Base-by-base conservation (phyloP, 768 basidiomycete species). In the Coprinopsis strossmayeri region DNA sequence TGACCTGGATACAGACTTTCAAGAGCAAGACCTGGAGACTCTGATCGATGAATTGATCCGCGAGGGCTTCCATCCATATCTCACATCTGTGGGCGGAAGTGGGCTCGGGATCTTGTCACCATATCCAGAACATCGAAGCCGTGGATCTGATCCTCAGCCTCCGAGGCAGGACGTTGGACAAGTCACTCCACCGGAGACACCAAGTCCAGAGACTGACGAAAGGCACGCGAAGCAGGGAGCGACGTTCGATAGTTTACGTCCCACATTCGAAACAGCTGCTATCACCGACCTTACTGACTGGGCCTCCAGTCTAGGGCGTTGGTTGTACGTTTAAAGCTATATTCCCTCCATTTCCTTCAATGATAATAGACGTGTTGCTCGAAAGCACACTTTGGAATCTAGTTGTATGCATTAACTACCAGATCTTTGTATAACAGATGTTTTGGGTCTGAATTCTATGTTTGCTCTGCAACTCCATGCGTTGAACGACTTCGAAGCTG, bases 61-160 rank as follows among this genome's bases (percentile, higher is more conserved):
- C 52, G 75, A 78, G 45, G 79, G 77, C 49, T 96, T 85, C 71
- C 75, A 80, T 54, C 84, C 91, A 23, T 93, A 98, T 74, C 72
- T 91, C 56, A 94, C 95, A 28, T 79, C 88, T 48, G 90, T 99
- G 43, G 96, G 96, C 13, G 96, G 96, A 48, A 84, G 82, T 56
- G 95, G 95, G 9, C 76, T 95, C 15, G 95, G 95, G 52, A 78
- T 99, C 55, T 72, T 91, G 57, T 82, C 84, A 3, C 81, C 79
- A 20, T 76, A 77, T 56, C 60, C 64, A 24, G 69, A 70, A 51
- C 72, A 76, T 58, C 66, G 67, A 34, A 64, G 64, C 52, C 64
- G 54, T 51, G 60, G 59, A 61, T 62, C 61, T 59, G 52, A 57
- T 38, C 40, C 54, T 51, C 46, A 28, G 23, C 54, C 47, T 38